Conservation (phyloP, 2,329 filamentous ascomycete genomes). For the Pseudogymnoascus sp. region DNA sequence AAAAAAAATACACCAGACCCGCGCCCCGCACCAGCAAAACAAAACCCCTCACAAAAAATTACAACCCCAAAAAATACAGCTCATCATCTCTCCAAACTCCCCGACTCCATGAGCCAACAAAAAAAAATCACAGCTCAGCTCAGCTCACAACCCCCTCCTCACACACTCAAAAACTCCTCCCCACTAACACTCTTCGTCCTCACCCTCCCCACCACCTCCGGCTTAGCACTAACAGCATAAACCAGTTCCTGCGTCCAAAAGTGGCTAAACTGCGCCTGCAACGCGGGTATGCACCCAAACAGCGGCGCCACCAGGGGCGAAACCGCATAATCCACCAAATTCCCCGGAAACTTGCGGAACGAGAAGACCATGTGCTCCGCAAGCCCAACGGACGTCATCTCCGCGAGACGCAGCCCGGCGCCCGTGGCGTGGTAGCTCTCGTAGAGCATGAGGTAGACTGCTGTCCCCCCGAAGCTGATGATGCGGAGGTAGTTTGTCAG, state of each 20-base stretch:
- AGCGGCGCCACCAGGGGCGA: conserved; percentile 61
- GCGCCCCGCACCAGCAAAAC: neutral
- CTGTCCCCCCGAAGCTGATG: conserved; percentile 49
- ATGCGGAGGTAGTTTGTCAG: conserved; percentile 53
- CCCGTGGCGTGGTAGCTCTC: conserved; percentile 58
- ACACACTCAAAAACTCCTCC: neutral
- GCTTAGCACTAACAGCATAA: conserved; percentile 68
- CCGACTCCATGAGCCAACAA: neutral
- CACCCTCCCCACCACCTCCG: conserved; percentile 4
- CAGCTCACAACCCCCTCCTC: neutral
- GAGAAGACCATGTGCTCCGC: conserved; percentile 58
- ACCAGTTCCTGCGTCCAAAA: conserved; percentile 62
- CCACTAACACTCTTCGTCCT: neutral
- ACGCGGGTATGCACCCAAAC: conserved; percentile 59
- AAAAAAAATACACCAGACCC: neutral
- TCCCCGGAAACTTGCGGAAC: conserved; percentile 45
- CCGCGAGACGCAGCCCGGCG: conserved; percentile 50
- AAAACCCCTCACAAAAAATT: neutral
- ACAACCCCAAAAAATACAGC: neutral
- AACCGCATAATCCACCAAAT: conserved; percentile 54
- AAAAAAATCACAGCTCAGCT: neutral
- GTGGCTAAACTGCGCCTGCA: conserved; percentile 60
- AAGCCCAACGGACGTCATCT: conserved; percentile 59
- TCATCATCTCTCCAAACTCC: neutral
- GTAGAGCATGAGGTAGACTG: conserved; percentile 57